Evolutionary conservation across 164 flowering plant species (phyloP), one percentile per base, ranked within the genome.

Genomic region (Hamamelis virginiana): DNA sequence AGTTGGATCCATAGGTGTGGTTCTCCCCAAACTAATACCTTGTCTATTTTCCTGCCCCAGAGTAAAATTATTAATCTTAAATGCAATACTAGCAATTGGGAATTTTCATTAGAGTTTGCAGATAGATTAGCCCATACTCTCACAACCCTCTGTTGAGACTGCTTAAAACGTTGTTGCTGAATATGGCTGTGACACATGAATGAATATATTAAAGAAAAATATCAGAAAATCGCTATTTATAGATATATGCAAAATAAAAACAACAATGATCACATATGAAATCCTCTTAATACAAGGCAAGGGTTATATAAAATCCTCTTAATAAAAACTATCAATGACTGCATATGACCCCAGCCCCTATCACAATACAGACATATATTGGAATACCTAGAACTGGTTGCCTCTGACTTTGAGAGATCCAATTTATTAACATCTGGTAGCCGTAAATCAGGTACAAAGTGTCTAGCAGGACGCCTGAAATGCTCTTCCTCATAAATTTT

Each of bases 101-200:
- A 18, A 51, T 4, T 51, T 51, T 46, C 50, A 46, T 46, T 46
- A 46, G n/a, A 45, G 56, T 18, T 28, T 51, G 18, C 21, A 48
- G 15, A 48, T 38, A 15, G 57, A 11, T 62, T 62, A 16, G 26
- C 46, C 25, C 58, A 61, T 65, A 70, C 70, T 23, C 58, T 69
- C n/a, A 3, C 19, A 46, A 14, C 57, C 43, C 9, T 57, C 63
- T 59, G 57, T 33, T 25, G 74, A 46, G 19, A 13, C 27, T 33
- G 63, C 58, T 53, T 27, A 44, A n/a, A 15, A 16, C 12, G 28
- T 25, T 55, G 50, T 28, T 52, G 67, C 47, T 59, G 67, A 22
- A 25, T 26, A 33, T 58, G 66, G 56, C 79, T 72, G 61, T 63
- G 22, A 64, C 21, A 57, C 21, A 38, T 22, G 12, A 23, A 38